Percentiles rank a stretch among this genome's conserved stretches.
Conservation (phyloP, 1,139 yeast genomes). For the Nakaseomyces delphensis region DNA sequence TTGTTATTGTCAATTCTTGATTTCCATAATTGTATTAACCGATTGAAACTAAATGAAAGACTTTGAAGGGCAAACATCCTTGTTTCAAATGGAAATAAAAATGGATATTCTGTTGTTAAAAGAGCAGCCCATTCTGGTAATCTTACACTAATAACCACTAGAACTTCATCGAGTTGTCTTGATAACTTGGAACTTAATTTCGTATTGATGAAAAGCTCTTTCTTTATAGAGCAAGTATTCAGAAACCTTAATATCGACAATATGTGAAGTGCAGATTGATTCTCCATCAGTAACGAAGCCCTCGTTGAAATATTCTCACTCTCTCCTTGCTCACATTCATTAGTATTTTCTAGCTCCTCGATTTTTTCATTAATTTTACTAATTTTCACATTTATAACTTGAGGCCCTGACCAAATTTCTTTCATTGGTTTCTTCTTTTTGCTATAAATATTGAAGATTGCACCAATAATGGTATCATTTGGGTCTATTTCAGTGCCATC, state of each 20-base stretch:
- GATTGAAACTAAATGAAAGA: conserved; percentile 85
- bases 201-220: conserved; percentile 57
- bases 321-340: conserved; percentile 17
- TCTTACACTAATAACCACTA: conserved; percentile 79
- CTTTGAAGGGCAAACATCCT: conserved; percentile 72
- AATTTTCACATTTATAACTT: conserved; percentile 44
- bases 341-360: conserved; percentile 6
- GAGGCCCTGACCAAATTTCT: conserved; percentile 52
- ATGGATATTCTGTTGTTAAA: conserved; percentile 65
- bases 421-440: conserved; percentile 37
- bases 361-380: conserved; percentile 18
- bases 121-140: conserved; percentile 80
- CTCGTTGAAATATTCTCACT: conserved; percentile 10
- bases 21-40: conserved; percentile 78
- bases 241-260: conserved; percentile 50
- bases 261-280: conserved; percentile 39
- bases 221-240: conserved; percentile 33
- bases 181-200: conserved; percentile 81
- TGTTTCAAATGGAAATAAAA: conserved; percentile 76
- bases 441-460: conserved; percentile 51
- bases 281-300: conserved; percentile 29
- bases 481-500: conserved; percentile 55
- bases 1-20: conserved; percentile 40
- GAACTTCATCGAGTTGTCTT: conserved; percentile 82
- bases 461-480: conserved; percentile 76